Base-by-base conservation (phyloP, 495 filamentous ascomycete species). In the Penicillium tannophilum region DNA sequence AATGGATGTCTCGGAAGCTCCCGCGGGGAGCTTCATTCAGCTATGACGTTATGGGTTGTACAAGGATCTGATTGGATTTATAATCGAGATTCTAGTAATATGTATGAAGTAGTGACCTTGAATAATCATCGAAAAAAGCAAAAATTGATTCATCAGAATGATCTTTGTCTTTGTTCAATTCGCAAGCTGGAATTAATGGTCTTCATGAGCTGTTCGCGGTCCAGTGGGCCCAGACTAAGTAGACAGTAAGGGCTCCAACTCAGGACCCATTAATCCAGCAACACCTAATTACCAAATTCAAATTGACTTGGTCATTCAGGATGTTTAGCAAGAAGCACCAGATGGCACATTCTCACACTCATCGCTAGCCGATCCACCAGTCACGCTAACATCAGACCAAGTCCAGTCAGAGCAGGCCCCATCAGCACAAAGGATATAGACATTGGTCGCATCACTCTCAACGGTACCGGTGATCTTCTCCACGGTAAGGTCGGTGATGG, bases 401-500 rank as follows among this genome's bases (percentile, higher is more conserved):
- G 72, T 73, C 80, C 79, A 84, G 55, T 74, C 55, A 0, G 62
- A 60, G 55, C 70, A 71, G 55, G 68, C 67, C 24, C 72, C 74
- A 19, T 45, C 55, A 17, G 77, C 82, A 52, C 83, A 86, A 36
- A 81, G 75, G 52, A 88, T 80, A 41, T 78, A 72, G 2, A 75
- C 78, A 16, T 61, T 81, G 14, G 58, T 65, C 19, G 59, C 65
- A 16, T 57, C 56, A 3, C 84, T 81, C 8, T 64, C 68, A 28
- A 54, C 59, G 4, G 68, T 71, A 0, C 86, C 86, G 0, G 67
- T 73, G 35, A 87, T 71, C 42, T 71, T 72, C 10, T 65, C 52
- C 19, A 87, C 41, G 10, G 48, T 52, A 12, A 52, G 30, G 12
- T 52, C 73, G 11, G 81, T 85, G 55, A 88, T 87, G 0, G 81